phyloP scores from a whole-genome alignment of 2,329 filamentous ascomycete species.

The Epichloe baconii region DNA sequence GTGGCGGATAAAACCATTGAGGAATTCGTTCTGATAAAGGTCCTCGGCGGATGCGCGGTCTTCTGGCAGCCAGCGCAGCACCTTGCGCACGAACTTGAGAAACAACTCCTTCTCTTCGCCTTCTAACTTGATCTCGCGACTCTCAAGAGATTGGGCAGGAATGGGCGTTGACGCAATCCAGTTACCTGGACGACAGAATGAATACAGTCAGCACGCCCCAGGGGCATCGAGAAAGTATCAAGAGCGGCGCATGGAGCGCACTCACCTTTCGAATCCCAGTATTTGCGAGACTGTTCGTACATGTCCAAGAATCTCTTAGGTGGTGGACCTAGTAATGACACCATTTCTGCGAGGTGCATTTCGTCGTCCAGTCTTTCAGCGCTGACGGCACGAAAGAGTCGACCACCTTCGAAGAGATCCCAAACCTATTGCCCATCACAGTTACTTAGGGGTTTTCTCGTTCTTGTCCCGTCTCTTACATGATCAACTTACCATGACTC shows the following conservation, averaged over 20 bases:
- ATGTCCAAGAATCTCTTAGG: constrained; percentile 20
- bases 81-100: constrained; percentile 9
- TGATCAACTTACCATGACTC: no score
- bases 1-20: neutral
- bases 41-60: constrained; percentile 13
- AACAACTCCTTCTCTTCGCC: constrained; percentile 12
- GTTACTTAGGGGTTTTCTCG: no score
- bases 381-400: constrained; percentile 15
- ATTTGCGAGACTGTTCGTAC: no score
- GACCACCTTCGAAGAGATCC: constrained; percentile 18
- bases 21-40: constrained; percentile 8
- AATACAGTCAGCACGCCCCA: no score
- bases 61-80: constrained; percentile 14
- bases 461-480: no score
- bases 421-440: constrained; percentile 8
- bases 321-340: constrained; percentile 22
- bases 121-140: constrained; percentile 8
- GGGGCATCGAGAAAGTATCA: neutral
- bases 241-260: constrained; percentile 8
- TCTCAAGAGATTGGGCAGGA: constrained; percentile 12
- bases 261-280: no score
- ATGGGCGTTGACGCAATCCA: constrained; percentile 13
- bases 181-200: constrained; percentile 9
- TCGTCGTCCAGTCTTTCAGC: constrained; percentile 12
- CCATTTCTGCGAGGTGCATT: constrained; percentile 21